Percentiles rank a stretch among this genome's conserved stretches.
These are phyloP conservation scores for Speleostelium caveatum DNA, from an alignment of 78 protist species.

Conservation along the genomic window DNA sequence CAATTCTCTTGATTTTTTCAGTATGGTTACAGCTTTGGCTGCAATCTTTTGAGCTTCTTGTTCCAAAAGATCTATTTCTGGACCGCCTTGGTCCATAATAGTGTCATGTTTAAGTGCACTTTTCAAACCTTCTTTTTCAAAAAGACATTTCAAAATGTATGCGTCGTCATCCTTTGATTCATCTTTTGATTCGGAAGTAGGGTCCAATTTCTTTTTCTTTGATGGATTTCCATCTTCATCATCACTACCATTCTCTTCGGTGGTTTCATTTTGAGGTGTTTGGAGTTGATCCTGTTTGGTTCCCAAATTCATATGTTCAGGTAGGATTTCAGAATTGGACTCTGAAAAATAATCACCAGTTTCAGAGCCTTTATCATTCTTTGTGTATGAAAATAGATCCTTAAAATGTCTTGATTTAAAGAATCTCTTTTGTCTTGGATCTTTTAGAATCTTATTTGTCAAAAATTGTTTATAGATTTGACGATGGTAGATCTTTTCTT, in stretches of 20 bases:
- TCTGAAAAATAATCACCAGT: constrained; percentile 53
- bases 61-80: constrained; percentile 9
- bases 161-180: constrained; percentile 9
- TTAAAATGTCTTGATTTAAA: constrained; percentile 75
- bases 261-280: neutral
- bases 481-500: constrained; percentile 98
- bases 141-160: constrained; percentile 46
- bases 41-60: constrained; percentile 75
- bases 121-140: constrained; percentile 55
- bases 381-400: constrained; percentile 56
- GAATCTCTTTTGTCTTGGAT: constrained; percentile 88
- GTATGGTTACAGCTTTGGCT: constrained; percentile 35
- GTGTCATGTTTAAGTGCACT: constrained; percentile 71
- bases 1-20: constrained; percentile 33
- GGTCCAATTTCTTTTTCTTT: neutral
- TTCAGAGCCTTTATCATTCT: constrained; percentile 19
- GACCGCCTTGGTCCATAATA: constrained; percentile 60
- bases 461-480: constrained; percentile 97
- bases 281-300: neutral
- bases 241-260: constrained; percentile 1
- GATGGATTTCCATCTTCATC: constrained; percentile 31
- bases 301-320: constrained; percentile 37
- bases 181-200: neutral
- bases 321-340: constrained; percentile 58
- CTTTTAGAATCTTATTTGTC: constrained; percentile 90